These are phyloP conservation scores for Phymatotrichopsis omnivora DNA, from an alignment of 2,329 filamentous ascomycete species.

Conservation along the genomic window DNA sequence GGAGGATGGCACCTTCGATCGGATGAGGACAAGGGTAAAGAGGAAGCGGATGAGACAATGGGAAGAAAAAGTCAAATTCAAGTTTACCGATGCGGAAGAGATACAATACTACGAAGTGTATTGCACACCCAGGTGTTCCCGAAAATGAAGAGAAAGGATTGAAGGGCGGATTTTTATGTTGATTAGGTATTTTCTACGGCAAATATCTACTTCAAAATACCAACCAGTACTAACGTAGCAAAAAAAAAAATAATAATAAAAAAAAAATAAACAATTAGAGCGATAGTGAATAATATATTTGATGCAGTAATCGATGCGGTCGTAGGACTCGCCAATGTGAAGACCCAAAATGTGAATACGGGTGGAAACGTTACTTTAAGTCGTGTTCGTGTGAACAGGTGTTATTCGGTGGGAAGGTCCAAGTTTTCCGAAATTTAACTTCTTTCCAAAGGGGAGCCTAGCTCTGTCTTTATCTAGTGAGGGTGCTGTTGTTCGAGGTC, in stretches of 20 bases:
- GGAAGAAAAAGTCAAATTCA: conserved; percentile 16
- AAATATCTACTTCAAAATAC: background rate
- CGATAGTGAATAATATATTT: conserved; percentile 29
- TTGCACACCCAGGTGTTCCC: conserved; percentile 12
- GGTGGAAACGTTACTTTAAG: conserved; percentile 19
- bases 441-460: background rate
- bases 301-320: conserved; percentile 29
- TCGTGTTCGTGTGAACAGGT: background rate
- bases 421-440: conserved; percentile 6
- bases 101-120: conserved; percentile 7
- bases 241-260: too few species aligned
- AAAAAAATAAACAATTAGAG: too few species aligned
- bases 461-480: conserved; percentile 5
- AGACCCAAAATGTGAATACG: conserved; percentile 27
- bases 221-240: conserved; percentile 53
- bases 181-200: conserved; percentile 5
- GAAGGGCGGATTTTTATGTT: conserved; percentile 24
- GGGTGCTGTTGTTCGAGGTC: conserved; percentile 19
- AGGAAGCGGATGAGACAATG: conserved; percentile 18
- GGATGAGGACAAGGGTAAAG: conserved; percentile 33
- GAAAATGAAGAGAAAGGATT: conserved; percentile 15
- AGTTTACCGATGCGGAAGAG: background rate
- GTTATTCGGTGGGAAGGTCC: background rate
- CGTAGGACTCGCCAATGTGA: conserved; percentile 27
- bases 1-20: conserved; percentile 3